Evolutionary conservation across 2,329 filamentous ascomycete genomes (phyloP).

Genomic region (Lecanicillium sp.): DNA sequence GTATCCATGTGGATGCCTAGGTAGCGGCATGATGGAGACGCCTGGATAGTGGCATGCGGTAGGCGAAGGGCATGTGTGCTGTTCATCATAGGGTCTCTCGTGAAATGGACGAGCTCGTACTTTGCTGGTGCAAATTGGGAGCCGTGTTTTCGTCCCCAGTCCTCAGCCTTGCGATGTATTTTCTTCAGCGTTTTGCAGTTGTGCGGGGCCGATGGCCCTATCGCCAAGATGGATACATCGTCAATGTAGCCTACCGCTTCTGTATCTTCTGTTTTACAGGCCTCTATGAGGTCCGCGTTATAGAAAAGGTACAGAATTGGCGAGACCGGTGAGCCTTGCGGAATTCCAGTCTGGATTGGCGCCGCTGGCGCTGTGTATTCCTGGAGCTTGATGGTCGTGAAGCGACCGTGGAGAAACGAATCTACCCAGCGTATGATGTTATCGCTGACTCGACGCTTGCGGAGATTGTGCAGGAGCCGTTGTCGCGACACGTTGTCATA

Average conservation of each 20-base stretch:
- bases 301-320: slow-evolving; percentile 25
- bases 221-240: slow-evolving; percentile 14
- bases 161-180: slow-evolving; percentile 15
- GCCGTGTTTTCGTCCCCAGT: slow-evolving; percentile 17
- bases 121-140: slow-evolving; percentile 20
- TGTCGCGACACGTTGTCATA: slow-evolving; percentile 17
- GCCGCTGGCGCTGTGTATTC: slow-evolving; percentile 13
- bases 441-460: slow-evolving; percentile 15
- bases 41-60: slow-evolving; percentile 4
- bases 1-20: slow-evolving; percentile 21
- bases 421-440: slow-evolving; percentile 19
- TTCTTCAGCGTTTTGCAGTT: slow-evolving; percentile 18
- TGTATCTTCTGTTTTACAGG: slow-evolving; percentile 12
- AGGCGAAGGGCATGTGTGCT: slow-evolving; percentile 16
- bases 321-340: slow-evolving; percentile 20
- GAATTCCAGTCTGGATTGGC: slow-evolving; percentile 18
- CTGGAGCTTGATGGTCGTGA: slow-evolving; percentile 14
- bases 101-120: slow-evolving; percentile 22
- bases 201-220: slow-evolving; percentile 12
- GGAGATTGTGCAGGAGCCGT: slow-evolving; percentile 17
- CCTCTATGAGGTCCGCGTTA: slow-evolving; percentile 22
- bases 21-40: slow-evolving; percentile 16
- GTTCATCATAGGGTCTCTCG: slow-evolving; percentile 15
- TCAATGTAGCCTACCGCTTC: slow-evolving; percentile 15
- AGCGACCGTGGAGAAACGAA: slow-evolving; percentile 16